Evolutionary conservation across 2,329 filamentous ascomycete species (phyloP).

Genomic region (Biscogniauxia sp.): DNA sequence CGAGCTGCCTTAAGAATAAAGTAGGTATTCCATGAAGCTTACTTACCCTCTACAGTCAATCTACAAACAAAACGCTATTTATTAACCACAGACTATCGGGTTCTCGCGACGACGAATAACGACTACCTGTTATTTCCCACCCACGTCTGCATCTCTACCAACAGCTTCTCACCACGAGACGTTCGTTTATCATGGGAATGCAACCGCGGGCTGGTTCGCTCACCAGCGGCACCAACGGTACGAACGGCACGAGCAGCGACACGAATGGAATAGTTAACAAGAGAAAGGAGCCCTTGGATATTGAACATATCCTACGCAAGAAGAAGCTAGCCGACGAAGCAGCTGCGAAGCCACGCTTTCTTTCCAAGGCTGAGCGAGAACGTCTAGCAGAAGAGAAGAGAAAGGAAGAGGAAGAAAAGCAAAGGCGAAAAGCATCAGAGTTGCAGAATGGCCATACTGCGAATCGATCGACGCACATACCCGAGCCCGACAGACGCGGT

Average conservation of each 20-base stretch:
- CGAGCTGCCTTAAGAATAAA: too few species aligned
- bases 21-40: too few species aligned
- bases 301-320: slow-evolving; percentile 81
- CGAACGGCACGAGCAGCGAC: slow-evolving; percentile 7
- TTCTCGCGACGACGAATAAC: too few species aligned
- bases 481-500: slow-evolving; percentile 23
- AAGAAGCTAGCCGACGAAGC: slow-evolving; percentile 84
- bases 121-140: too few species aligned
- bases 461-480: slow-evolving; percentile 36
- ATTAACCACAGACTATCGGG: too few species aligned
- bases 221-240: slow-evolving; percentile 15
- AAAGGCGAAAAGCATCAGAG: slow-evolving; percentile 21
- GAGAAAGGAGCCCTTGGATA: slow-evolving; percentile 61
- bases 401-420: slow-evolving; percentile 60
- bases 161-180: too few species aligned
- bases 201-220: slow-evolving; percentile 24
- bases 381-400: slow-evolving; percentile 68
- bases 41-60: too few species aligned
- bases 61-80: not conserved
- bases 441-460: not conserved
- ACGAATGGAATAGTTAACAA: slow-evolving; percentile 12
- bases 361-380: slow-evolving; percentile 73
- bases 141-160: too few species aligned
- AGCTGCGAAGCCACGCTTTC: slow-evolving; percentile 80
- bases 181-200: slow-evolving; percentile 21